Base-by-base conservation (phyloP, 2,329 filamentous ascomycete species). In the Neonectria coccinea region DNA sequence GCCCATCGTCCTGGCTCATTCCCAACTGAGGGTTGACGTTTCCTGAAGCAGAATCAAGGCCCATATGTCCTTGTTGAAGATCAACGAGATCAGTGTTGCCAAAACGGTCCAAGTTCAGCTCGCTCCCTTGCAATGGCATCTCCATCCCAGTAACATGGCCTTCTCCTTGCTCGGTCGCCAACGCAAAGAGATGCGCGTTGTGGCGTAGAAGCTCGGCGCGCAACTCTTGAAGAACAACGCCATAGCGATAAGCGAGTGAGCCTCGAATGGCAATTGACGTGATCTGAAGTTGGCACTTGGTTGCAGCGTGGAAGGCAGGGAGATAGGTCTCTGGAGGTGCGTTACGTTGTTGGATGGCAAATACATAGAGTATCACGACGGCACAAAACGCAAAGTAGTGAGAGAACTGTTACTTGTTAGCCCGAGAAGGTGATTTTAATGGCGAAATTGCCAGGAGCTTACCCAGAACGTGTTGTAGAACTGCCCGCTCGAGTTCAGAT, bases 361-460 rank as follows among this genome's bases (percentile, higher is more conserved):
- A 81, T 4, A 84, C 78, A 59, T 84, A 84, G 2, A 84, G 71
- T 1, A 83, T 76, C 1, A 82, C 79, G 3, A 81, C 78, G 0
- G 82, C 82, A 12, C 75, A 82, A 48, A 83, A 84, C 1, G 78
- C 81, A 56, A 80, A 81, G 58, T 84, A 84, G 25, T 80, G 80
- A 1, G 55, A 52, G 16, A 66, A 66, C 64, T 66, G 14, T 76
- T 2, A 18, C 5, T 10, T 5, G 31, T 27, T 8, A 57, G 12
- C n/a, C 22, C 12, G 14, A 29, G 16, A 76, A 75, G 9, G 79
- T 79, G 75, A 74, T 71, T 79, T 78, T 5, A 2, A 80, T 80
- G 1, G 80, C 80, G 10, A 76, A 72, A 1, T 9, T 41, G 2
- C 5, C 83, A 66, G 55, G 78, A 11, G 42, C 56, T 10, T 62